These are phyloP conservation scores for Ogataea hybrid DNA, from an alignment of 1,139 yeast genomes.

Conservation along the genomic window DNA sequence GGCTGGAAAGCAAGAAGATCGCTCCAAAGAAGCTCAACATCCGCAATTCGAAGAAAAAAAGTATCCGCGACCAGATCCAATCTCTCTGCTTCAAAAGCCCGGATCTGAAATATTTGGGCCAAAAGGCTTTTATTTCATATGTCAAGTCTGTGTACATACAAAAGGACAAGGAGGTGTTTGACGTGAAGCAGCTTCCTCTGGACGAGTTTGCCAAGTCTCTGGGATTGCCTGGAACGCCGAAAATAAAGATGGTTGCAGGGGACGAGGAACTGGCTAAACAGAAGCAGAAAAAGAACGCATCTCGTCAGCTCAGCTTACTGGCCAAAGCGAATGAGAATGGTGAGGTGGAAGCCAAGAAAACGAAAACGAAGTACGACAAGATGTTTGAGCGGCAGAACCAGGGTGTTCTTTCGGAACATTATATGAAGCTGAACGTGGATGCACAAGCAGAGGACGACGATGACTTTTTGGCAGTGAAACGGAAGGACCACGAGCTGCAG, in stretches of 20 bases:
- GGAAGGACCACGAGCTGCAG: conserved; percentile 67
- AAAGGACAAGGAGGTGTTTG: conserved; percentile 82
- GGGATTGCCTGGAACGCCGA: conserved; percentile 97
- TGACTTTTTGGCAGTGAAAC: conserved; percentile 74
- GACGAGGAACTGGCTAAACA: conserved; percentile 40
- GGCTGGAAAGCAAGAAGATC: conserved; percentile 61
- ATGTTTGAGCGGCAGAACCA: conserved; percentile 97
- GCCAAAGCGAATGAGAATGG: conserved; percentile 67
- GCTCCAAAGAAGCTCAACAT: conserved; percentile 73
- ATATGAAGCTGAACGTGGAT: conserved; percentile 62
- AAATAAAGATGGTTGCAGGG: conserved; percentile 58
- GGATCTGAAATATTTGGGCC: conserved; percentile 87
- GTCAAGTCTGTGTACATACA: conserved; percentile 82
- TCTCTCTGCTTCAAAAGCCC: conserved; percentile 91
- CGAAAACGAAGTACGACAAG: conserved; percentile 86
- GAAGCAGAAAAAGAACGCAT: conserved; percentile 79
- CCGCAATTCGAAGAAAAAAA: conserved; percentile 71
- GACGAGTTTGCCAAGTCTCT: conserved; percentile 84
- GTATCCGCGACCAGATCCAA: conserved; percentile 82
- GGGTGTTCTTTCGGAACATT: conserved; percentile 86
- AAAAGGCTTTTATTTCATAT: conserved; percentile 92
- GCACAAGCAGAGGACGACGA: conserved; percentile 45
- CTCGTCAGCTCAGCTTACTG: conserved; percentile 63
- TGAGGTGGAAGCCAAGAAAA: conserved; percentile 48
- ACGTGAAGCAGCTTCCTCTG: conserved; percentile 69